Percentiles rank a stretch among this genome's conserved stretches.
These are phyloP conservation scores for Kalaharituber pfeilii DNA, from an alignment of 2,329 filamentous ascomycete species.

Conservation along the genomic window DNA sequence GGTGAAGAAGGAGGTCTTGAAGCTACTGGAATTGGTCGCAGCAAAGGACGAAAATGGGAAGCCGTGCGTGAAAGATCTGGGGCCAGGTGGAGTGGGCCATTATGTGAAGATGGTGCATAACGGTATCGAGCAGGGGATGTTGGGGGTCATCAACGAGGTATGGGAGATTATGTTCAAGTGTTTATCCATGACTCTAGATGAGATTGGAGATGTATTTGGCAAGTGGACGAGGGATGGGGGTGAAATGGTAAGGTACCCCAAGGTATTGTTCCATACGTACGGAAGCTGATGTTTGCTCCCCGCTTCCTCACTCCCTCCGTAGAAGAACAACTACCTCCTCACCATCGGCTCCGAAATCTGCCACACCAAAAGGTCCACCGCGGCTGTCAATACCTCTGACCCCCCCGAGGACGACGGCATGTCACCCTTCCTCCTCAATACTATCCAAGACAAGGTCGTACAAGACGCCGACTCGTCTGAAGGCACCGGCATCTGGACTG, in stretches of 20 bases:
- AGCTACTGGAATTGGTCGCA: constrained; percentile 42
- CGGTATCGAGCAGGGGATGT: constrained; percentile 56
- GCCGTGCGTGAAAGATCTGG: constrained; percentile 43
- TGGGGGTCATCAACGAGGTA: constrained; percentile 45
- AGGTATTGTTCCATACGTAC: constrained; percentile 1
- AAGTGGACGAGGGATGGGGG: constrained; percentile 41
- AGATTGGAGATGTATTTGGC: constrained; percentile 42
- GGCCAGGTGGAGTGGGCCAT: constrained; percentile 47
- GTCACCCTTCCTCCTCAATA: constrained; percentile 32
- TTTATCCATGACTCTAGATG: constrained; percentile 41
- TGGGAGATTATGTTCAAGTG: constrained; percentile 46
- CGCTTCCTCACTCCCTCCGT: neutral
- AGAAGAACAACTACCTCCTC: constrained; percentile 42
- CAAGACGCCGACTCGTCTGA: constrained; percentile 48
- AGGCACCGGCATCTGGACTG: constrained; percentile 50
- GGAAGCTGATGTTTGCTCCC: constrained; percentile 1
- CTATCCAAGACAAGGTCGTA: constrained; percentile 52
- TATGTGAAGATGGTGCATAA: constrained; percentile 65
- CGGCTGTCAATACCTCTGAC: constrained; percentile 27
- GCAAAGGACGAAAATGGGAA: constrained; percentile 43
- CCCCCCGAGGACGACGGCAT: neutral
- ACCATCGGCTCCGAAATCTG: constrained; percentile 46
- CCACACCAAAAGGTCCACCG: constrained; percentile 30
- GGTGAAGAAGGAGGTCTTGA: constrained; percentile 41
- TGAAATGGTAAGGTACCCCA: constrained; percentile 37